Conservation (phyloP, 192 early-diverging fungal species). For the Phycomyces blakesleeanus region DNA sequence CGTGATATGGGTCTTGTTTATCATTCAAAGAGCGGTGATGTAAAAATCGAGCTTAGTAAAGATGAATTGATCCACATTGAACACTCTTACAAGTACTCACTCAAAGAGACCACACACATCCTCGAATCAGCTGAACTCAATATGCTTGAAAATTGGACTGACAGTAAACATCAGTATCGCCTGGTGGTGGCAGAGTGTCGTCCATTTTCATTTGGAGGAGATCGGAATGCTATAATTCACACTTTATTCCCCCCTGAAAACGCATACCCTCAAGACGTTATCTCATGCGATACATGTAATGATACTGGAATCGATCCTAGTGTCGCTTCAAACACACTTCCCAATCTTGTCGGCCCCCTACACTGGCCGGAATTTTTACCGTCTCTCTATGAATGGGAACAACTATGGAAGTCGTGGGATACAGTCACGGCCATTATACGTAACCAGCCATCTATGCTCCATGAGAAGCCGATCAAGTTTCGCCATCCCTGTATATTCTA, state of each 20-base stretch:
- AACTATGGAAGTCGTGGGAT: conserved; percentile 85
- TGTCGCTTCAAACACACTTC: too few species aligned
- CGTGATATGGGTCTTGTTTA: conserved; percentile 48
- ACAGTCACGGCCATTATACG: conserved; percentile 62
- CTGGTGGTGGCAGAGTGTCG: conserved; percentile 57
- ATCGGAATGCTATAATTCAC: background rate
- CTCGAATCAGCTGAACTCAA: conserved; percentile 44
- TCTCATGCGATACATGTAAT: conserved; percentile 1
- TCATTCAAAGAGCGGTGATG: conserved; percentile 16
- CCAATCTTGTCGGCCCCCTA: too few species aligned
- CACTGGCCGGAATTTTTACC: conserved; percentile 47
- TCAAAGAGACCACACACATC: conserved; percentile 49
- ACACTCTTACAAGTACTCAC: conserved; percentile 82
- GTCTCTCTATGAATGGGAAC: conserved; percentile 63
- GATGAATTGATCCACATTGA: conserved; percentile 88
- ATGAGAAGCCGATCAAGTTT: conserved; percentile 73
- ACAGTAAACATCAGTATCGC: conserved; percentile 49
- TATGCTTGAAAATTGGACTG: conserved; percentile 49
- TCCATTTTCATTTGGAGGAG: conserved; percentile 39
- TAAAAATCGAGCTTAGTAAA: conserved; percentile 42
- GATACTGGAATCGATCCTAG: background rate
- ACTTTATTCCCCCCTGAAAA: background rate
- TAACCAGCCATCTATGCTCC: conserved; percentile 41
- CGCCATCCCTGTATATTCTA: conserved; percentile 92
- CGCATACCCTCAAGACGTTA: too few species aligned